Evolutionary conservation across 768 basidiomycete genomes (phyloP).

Genomic region (Hygrocybe punicea): DNA sequence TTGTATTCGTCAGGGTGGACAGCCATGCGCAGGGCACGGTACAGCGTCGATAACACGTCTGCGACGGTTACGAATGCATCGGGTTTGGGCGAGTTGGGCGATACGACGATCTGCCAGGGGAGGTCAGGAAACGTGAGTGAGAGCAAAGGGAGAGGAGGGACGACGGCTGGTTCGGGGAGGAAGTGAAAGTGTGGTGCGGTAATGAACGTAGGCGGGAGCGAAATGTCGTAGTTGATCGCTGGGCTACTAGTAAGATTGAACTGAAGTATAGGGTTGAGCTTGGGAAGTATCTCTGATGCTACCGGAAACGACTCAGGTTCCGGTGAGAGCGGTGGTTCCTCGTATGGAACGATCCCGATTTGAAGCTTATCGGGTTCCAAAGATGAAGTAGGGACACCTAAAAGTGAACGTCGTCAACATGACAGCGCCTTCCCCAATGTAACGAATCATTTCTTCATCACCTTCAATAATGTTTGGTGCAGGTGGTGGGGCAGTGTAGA

Average conservation of each 20-base stretch:
- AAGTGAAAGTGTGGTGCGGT: background rate
- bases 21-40: constrained; percentile 41
- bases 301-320: constrained; percentile 10
- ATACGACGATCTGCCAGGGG: constrained; percentile 36
- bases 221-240: background rate
- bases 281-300: no score
- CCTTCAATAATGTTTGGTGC: no score
- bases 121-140: constrained; percentile 29
- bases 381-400: no score
- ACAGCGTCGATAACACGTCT: constrained; percentile 47
- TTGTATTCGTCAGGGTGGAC: constrained; percentile 44
- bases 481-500: no score
- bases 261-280: no score
- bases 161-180: constrained; percentile 32
- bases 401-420: no score
- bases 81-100: background rate
- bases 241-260: no score
- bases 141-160: constrained; percentile 33
- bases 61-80: constrained; percentile 17
- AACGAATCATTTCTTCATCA: no score
- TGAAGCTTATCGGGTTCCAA: no score
- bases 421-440: no score
- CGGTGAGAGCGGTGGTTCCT: background rate
- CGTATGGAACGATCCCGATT: no score
- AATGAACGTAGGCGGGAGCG: background rate